A percentile compares a stretch with the other conserved stretches of the same genome.
Conservation (phyloP, 2,329 filamentous ascomycete species). For the Fusarium irregulare region DNA sequence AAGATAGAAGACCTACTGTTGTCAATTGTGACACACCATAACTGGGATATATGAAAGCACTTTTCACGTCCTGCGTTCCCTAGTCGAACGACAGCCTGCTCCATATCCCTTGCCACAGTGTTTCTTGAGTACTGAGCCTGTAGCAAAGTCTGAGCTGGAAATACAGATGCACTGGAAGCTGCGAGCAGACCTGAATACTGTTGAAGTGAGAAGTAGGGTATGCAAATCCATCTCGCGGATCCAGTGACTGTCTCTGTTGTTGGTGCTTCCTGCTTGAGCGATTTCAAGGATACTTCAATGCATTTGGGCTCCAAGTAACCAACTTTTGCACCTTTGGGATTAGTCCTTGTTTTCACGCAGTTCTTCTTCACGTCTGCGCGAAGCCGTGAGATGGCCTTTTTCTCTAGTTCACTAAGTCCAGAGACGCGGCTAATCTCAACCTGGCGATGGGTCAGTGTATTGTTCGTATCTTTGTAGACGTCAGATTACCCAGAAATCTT, state of each 20-base stretch:
- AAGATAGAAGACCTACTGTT: conserved; percentile 50
- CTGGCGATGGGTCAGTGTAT: conserved; percentile 34
- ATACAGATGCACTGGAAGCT: conserved; percentile 49
- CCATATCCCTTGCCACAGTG: conserved; percentile 56
- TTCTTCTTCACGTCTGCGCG: conserved; percentile 53
- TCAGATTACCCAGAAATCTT: conserved; percentile 54
- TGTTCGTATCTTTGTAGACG: background rate
- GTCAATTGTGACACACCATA: conserved; percentile 60
- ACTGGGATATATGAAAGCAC: conserved; percentile 61
- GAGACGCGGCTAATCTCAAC: conserved; percentile 51
- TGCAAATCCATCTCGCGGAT: conserved; percentile 55
- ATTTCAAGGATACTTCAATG: conserved; percentile 52
- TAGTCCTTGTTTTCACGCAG: conserved; percentile 52
- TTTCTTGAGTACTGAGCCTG: conserved; percentile 57
- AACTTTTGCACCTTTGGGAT: conserved; percentile 53
- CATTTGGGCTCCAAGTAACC: conserved; percentile 56
- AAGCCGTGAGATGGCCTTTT: conserved; percentile 51
- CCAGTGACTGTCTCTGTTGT: conserved; percentile 17
- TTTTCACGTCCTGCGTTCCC: conserved; percentile 49
- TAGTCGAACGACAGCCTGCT: conserved; percentile 58
- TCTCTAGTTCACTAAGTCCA: conserved; percentile 51
- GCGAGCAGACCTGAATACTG: conserved; percentile 55
- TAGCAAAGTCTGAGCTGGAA: conserved; percentile 57
- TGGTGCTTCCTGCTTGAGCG: conserved; percentile 34
- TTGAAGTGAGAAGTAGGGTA: conserved; percentile 61